Evolutionary conservation across 805 yeast species (phyloP).

Genomic region (Yarrowia osloensis): DNA sequence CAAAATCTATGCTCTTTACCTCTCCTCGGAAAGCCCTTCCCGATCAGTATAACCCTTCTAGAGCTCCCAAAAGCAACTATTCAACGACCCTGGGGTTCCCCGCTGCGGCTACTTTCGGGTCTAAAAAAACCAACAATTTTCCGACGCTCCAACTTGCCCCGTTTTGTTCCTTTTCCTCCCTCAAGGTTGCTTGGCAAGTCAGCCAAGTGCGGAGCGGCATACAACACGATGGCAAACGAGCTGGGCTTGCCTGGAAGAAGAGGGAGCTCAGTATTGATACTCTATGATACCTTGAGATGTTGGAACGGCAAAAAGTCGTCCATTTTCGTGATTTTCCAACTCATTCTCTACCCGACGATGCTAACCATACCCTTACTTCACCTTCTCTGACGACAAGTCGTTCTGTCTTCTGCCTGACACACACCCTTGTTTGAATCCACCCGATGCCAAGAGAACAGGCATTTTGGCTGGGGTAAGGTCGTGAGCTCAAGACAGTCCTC

Average conservation of each 20-base stretch:
- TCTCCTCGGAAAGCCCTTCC: not conserved
- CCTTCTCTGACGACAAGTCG: not conserved
- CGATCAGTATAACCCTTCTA: not conserved
- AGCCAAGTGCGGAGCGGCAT: not conserved
- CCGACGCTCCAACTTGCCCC: not conserved
- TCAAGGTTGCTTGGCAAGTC: not conserved
- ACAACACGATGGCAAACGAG: not conserved
- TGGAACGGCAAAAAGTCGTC: too few species aligned
- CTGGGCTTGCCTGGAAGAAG: not conserved
- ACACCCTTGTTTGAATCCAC: not conserved
- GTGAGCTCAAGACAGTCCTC: too few species aligned
- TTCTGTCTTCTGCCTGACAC: not conserved
- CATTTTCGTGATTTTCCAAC: not conserved
- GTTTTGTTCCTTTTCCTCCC: not conserved
- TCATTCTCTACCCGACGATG: too few species aligned
- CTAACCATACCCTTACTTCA: not conserved
- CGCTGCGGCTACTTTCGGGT: not conserved
- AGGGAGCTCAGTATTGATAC: not conserved
- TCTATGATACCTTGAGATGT: not conserved
- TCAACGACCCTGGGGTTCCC: not conserved
- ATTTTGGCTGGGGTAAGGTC: not conserved
- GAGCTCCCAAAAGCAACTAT: not conserved
- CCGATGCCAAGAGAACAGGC: not conserved
- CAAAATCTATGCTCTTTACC: not conserved
- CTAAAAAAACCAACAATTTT: not conserved